phyloP scores from a whole-genome alignment of 2,329 filamentous ascomycete genomes.

The Rutstroemia sp. region DNA sequence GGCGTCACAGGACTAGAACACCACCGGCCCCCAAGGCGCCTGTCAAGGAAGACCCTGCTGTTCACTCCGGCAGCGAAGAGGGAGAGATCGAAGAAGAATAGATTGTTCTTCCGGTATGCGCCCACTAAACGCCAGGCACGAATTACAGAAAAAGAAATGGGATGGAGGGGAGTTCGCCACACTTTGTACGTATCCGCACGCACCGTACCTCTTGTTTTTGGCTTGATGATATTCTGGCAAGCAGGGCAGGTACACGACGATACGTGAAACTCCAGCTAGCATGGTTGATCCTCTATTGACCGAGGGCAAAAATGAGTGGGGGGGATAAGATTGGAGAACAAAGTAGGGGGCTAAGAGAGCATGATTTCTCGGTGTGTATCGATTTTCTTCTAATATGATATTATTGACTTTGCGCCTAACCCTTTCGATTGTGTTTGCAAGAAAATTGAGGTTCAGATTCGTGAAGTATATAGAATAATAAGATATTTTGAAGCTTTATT shows the following conservation, averaged over 20 bases:
- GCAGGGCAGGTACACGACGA: slow-evolving; percentile 16
- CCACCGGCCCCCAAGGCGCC: slow-evolving; percentile 33
- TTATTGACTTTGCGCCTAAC: slow-evolving; percentile 10
- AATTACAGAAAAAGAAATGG: background rate
- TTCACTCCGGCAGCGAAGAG: slow-evolving; percentile 80
- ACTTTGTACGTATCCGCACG: slow-evolving; percentile 31
- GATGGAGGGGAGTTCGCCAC: slow-evolving; percentile 1
- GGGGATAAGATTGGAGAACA: background rate
- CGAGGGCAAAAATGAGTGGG: background rate
- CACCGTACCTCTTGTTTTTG: slow-evolving; percentile 20
- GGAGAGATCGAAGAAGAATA: slow-evolving; percentile 90
- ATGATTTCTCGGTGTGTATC: slow-evolving; percentile 14
- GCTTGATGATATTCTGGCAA: slow-evolving; percentile 28
- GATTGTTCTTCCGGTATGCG: background rate
- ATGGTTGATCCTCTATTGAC: background rate
- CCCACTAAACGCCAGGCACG: too few species aligned
- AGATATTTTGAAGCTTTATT: slow-evolving; percentile 12
- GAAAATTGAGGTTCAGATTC: slow-evolving; percentile 6
- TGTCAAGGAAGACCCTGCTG: slow-evolving; percentile 38
- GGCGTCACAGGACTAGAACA: slow-evolving; percentile 49
- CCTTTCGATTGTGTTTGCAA: slow-evolving; percentile 3
- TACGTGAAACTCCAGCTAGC: background rate
- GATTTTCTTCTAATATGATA: slow-evolving; percentile 7
- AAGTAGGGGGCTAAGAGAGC: background rate
- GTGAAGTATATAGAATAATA: slow-evolving; percentile 13